Conservation (phyloP, 2,329 filamentous ascomycete genomes). For the Lasiodiplodia theobromae region DNA sequence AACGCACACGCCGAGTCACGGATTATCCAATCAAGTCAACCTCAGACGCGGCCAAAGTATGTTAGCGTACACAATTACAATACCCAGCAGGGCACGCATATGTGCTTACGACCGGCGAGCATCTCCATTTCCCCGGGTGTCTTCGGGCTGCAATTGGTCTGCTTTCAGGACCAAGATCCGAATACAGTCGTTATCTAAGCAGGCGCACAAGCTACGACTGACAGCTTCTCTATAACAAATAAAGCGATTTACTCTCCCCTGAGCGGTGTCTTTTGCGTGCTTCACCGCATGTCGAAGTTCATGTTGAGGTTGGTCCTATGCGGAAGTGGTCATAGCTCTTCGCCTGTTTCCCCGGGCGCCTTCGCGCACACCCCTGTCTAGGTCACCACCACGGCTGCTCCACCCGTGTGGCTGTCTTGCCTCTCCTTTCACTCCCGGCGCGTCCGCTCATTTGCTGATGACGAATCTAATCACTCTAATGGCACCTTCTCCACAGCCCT, state of each 20-base stretch:
- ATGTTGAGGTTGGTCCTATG: neutral
- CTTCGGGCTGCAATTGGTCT: neutral
- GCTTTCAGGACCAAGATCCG: neutral
- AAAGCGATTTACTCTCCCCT: neutral
- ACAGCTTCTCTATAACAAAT: conserved; percentile 5
- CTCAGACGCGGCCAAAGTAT: neutral
- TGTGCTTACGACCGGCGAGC: neutral
- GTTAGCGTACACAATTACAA: neutral
- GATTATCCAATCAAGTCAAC: neutral
- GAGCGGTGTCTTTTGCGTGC: neutral
- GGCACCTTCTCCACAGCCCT: conserved; percentile 24
- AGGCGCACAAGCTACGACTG: neutral
- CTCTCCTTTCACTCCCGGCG: neutral
- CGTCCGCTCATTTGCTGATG: conserved; percentile 14
- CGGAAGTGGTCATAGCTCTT: conserved; percentile 2
- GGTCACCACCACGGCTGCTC: neutral
- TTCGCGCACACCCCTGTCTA: neutral
- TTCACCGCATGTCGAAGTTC: neutral
- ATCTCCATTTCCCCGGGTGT: neutral
- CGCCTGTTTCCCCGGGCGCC: conserved; percentile 15
- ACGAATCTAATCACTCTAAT: conserved; percentile 17
- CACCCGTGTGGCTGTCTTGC: conserved; percentile 3
- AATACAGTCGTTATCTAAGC: neutral
- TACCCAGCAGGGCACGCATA: neutral
- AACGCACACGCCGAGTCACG: neutral